These are phyloP conservation scores for Brassica cretica DNA, from an alignment of 345 rosid species.

Conservation along the genomic window DNA sequence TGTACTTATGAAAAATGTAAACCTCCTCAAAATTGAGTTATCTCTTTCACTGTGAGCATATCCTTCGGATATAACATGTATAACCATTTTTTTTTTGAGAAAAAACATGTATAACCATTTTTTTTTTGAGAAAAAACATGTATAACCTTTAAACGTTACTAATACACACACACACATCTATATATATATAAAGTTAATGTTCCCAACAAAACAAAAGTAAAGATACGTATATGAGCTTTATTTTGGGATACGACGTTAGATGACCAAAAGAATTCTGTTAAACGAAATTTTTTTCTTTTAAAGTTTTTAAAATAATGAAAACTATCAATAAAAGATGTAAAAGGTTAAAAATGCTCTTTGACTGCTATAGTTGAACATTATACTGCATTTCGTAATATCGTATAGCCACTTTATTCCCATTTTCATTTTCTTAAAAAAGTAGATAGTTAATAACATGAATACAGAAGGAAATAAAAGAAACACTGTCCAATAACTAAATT, in stretches of 20 bases:
- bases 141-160: not conserved
- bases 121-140: not conserved
- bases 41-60: not conserved
- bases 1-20: not conserved
- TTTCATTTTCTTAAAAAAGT: not conserved
- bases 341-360: conserved; percentile 34
- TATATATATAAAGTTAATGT: conserved; percentile 6
- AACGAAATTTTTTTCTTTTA: conserved; percentile 28
- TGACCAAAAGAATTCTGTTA: conserved; percentile 23
- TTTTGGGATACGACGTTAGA: conserved; percentile 30
- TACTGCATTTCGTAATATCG: conserved; percentile 19
- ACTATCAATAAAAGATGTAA: conserved; percentile 33
- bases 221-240: conserved; percentile 37
- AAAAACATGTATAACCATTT: not conserved
- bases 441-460: too few species aligned
- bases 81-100: not conserved
- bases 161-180: not conserved
- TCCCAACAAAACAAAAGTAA: conserved; percentile 22
- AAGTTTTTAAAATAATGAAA: conserved; percentile 28
- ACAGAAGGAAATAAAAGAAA: too few species aligned
- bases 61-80: not conserved
- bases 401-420: conserved; percentile 24
- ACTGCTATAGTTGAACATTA: conserved; percentile 41
- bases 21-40: not conserved
- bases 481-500: too few species aligned